Percentiles rank a stretch among this genome's conserved stretches.
These are phyloP conservation scores for Sporobolomyces pararoseus DNA, from an alignment of 768 basidiomycete species.

Conservation along the genomic window DNA sequence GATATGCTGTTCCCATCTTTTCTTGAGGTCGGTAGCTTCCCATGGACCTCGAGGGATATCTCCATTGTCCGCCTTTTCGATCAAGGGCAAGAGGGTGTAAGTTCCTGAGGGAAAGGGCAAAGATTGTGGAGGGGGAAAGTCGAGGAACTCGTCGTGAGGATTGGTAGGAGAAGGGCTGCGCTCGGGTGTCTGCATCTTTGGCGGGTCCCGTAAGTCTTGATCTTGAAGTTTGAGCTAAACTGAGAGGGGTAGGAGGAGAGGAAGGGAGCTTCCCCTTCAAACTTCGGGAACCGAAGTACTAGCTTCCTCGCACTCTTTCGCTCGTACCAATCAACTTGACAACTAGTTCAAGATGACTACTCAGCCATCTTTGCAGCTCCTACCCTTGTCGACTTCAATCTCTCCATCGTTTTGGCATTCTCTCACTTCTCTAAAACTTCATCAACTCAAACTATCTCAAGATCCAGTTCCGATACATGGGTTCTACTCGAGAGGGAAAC, in stretches of 20 bases:
- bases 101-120: conserved; percentile 34
- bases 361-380: conserved; percentile 63
- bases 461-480: conserved; percentile 62
- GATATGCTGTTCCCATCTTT: conserved; percentile 48
- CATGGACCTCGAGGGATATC: conserved; percentile 50
- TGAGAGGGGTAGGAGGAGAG: too few relatives aligned
- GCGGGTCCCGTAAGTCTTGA: neutral
- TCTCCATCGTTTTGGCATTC: conserved; percentile 91
- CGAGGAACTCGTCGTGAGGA: neutral
- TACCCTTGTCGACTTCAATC: conserved; percentile 78
- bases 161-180: neutral
- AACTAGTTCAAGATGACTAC: too few relatives aligned
- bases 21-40: conserved; percentile 46
- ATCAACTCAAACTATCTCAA: conserved; percentile 77
- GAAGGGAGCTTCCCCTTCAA: too few relatives aligned
- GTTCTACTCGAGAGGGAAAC: conserved; percentile 66
- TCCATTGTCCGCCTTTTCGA: conserved; percentile 71
- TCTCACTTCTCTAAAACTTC: conserved; percentile 82
- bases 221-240: too few relatives aligned
- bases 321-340: neutral
- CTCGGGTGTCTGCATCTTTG: conserved; percentile 11
- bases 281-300: too few relatives aligned
- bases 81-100: conserved; percentile 56
- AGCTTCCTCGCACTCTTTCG: neutral
- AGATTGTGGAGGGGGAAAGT: neutral